Evolutionary conservation across 805 yeast species (phyloP).

Genomic region (Hanseniaspora pseudoguilliermondii): DNA sequence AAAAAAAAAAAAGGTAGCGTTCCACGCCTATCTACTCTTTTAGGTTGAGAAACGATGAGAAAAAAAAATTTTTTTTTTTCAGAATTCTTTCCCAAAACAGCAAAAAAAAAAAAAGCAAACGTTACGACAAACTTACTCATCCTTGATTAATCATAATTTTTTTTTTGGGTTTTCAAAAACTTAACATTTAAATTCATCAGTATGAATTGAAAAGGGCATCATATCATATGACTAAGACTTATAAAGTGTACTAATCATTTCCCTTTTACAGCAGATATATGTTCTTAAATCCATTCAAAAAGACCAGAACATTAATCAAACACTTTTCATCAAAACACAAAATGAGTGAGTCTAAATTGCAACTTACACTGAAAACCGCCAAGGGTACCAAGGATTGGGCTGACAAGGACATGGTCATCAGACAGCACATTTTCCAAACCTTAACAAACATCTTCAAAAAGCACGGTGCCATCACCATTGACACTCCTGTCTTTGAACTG

Average conservation of each 20-base stretch:
- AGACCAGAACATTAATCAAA: neutral
- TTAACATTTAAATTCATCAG: too few relatives aligned
- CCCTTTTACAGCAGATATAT: neutral
- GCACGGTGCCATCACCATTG: slow-evolving; percentile 97
- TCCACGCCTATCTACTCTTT: neutral
- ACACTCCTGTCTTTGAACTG: slow-evolving; percentile 94
- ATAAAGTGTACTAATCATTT: too few relatives aligned
- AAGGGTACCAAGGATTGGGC: slow-evolving; percentile 99
- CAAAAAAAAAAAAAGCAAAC: too few relatives aligned
- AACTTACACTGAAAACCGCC: slow-evolving; percentile 80
- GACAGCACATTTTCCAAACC: slow-evolving; percentile 73
- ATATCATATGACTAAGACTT: neutral
- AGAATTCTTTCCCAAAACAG: too few relatives aligned
- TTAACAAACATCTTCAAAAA: slow-evolving; percentile 68
- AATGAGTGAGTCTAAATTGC: slow-evolving; percentile 28
- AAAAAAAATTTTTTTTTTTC: neutral
- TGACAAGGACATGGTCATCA: slow-evolving; percentile 89
- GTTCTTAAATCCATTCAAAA: neutral
- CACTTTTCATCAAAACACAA: neutral
- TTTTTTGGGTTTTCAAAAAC: too few relatives aligned
- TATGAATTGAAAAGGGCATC: neutral
- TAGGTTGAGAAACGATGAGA: neutral
- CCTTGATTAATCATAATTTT: too few relatives aligned
- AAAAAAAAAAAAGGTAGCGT: neutral
- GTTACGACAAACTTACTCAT: too few relatives aligned